Percentiles rank a stretch among this genome's conserved stretches.
Conservation (phyloP, 2,329 filamentous ascomycete genomes). For the Aspergillus spinulosporus region DNA sequence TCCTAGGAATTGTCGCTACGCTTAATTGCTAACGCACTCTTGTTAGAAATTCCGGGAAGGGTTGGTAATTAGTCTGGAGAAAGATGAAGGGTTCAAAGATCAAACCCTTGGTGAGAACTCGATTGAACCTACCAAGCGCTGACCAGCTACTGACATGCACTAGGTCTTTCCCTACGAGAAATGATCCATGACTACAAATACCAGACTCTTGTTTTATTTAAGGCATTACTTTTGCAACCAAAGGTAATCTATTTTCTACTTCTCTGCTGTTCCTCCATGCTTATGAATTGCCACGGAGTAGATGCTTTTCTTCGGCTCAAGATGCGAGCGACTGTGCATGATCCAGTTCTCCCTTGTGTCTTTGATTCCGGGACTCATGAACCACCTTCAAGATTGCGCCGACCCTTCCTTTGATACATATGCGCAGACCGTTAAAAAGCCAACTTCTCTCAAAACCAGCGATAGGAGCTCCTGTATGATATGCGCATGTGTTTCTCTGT, state of each 20-base stretch:
- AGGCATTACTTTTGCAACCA: slow-evolving; percentile 88
- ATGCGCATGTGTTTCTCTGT: background rate
- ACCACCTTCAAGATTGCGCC: slow-evolving; percentile 90
- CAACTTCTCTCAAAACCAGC: slow-evolving; percentile 85
- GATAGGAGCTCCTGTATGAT: slow-evolving; percentile 73
- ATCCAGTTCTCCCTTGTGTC: slow-evolving; percentile 97
- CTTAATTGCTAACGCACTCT: slow-evolving; percentile 19
- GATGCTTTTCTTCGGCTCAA: slow-evolving; percentile 99
- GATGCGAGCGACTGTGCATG: slow-evolving; percentile 94
- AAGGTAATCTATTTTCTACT: slow-evolving; percentile 62
- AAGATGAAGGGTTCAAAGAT: slow-evolving; percentile 73
- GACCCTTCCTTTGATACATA: slow-evolving; percentile 89
- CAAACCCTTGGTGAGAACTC: slow-evolving; percentile 75
- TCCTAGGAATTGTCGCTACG: slow-evolving; percentile 10
- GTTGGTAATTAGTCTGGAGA: slow-evolving; percentile 59
- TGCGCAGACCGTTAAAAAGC: slow-evolving; percentile 70
- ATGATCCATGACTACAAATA: slow-evolving; percentile 92
- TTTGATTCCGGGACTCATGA: slow-evolving; percentile 86
- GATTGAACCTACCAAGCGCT: background rate
- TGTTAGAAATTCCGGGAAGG: slow-evolving; percentile 81
- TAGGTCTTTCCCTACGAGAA: slow-evolving; percentile 73
- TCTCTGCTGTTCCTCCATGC: background rate
- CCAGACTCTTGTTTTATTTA: slow-evolving; percentile 90
- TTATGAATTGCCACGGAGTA: slow-evolving; percentile 40
- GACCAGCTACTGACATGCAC: slow-evolving; percentile 15